Conservation (phyloP, 2,329 filamentous ascomycete genomes). For the Huntiella omanensis region DNA sequence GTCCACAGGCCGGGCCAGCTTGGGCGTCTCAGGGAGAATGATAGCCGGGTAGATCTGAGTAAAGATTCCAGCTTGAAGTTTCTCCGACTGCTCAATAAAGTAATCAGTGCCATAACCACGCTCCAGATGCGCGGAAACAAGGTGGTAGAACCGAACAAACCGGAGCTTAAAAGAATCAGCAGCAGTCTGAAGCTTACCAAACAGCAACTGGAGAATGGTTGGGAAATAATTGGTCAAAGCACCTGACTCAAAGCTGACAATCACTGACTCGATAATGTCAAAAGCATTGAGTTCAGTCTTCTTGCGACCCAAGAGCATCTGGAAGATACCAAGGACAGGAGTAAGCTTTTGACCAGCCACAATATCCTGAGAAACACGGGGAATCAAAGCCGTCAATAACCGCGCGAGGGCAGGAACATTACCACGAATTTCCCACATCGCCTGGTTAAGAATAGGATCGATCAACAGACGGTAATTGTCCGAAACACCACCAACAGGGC, state of each 20-base stretch:
- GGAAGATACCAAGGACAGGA: constrained; percentile 85
- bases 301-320: constrained; percentile 66
- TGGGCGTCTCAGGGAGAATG: constrained; percentile 75
- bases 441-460: constrained; percentile 57
- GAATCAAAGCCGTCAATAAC: constrained; percentile 66
- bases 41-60: constrained; percentile 69
- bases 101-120: constrained; percentile 81
- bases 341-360: constrained; percentile 65
- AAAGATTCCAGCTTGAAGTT: constrained; percentile 64
- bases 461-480: constrained; percentile 66
- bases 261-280: constrained; percentile 69
- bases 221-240: constrained; percentile 59
- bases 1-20: constrained; percentile 70
- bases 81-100: constrained; percentile 70
- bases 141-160: constrained; percentile 88
- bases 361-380: constrained; percentile 55
- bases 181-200: constrained; percentile 49
- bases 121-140: constrained; percentile 61
- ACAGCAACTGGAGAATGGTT: constrained; percentile 63
- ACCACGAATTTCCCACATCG: constrained; percentile 77
- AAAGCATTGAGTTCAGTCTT: constrained; percentile 74
- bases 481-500: constrained; percentile 59
- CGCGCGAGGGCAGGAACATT: constrained; percentile 85
- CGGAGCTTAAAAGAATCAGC: constrained; percentile 69
- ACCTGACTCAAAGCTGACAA: constrained; percentile 50